Conservation (phyloP, 305 asterid species). For the Solanum hybrid region DNA sequence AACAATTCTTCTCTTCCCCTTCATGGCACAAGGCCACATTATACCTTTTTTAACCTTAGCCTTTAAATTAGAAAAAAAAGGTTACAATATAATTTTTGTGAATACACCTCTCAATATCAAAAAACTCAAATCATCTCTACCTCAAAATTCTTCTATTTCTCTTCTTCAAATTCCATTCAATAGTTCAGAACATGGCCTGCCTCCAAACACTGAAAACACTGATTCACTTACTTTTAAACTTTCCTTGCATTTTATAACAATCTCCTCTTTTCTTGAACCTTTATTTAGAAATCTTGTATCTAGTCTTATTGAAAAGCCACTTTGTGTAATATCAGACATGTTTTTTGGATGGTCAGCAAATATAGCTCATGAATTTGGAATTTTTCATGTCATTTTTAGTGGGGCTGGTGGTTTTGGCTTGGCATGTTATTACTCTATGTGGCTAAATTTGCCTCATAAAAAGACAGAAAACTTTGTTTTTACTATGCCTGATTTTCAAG, state of each 20-base stretch:
- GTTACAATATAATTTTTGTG: constrained; percentile 23
- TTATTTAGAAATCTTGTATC: constrained; percentile 22
- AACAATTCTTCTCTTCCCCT: constrained; percentile 22
- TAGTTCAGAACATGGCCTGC: constrained; percentile 35
- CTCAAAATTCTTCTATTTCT: constrained; percentile 16
- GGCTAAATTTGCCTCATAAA: constrained; percentile 45
- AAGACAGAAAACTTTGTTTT: constrained; percentile 13
- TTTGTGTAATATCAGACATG: constrained; percentile 33
- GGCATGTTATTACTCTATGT: constrained; percentile 42
- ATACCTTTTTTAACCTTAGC: constrained; percentile 24
- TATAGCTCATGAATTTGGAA: constrained; percentile 30
- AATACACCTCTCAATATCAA: constrained; percentile 40
- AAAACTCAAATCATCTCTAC: constrained; percentile 24
- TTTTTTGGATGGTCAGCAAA: constrained; percentile 40
- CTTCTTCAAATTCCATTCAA: constrained; percentile 40
- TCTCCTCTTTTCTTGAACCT: constrained; percentile 16
- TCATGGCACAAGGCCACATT: constrained; percentile 33
- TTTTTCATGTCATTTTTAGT: constrained; percentile 34
- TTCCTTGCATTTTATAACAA: constrained; percentile 17
- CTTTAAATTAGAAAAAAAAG: constrained; percentile 22
- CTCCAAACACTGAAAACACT: constrained; percentile 29
- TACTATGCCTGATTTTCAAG: constrained; percentile 36
- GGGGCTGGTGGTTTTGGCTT: constrained; percentile 39
- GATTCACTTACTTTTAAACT: constrained; percentile 33
- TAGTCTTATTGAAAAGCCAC: constrained; percentile 16